These are phyloP conservation scores for Laburnicola sp. DNA, from an alignment of 2,329 filamentous ascomycete species.

Conservation along the genomic window DNA sequence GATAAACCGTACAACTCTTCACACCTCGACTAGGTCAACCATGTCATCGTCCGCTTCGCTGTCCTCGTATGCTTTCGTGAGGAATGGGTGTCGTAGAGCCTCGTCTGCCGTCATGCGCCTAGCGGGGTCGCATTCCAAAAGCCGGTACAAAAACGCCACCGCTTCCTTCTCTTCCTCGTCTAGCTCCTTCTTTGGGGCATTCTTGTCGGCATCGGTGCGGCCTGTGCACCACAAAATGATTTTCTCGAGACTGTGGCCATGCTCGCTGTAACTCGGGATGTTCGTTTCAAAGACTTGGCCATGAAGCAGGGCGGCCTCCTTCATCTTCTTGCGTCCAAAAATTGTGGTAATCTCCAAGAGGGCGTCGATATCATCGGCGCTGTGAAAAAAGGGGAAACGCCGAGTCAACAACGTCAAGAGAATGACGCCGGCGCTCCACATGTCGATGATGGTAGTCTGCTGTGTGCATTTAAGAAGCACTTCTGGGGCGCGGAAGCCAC, in stretches of 20 bases:
- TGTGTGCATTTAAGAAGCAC: conserved; percentile 96
- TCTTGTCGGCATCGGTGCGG: conserved; percentile 63
- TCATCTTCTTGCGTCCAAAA: conserved; percentile 85
- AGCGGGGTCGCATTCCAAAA: conserved; percentile 75
- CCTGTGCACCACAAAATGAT: conserved; percentile 95
- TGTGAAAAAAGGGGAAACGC: conserved; percentile 98
- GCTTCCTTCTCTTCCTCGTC: conserved; percentile 71
- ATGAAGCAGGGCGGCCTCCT: conserved; percentile 76
- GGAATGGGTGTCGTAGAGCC: conserved; percentile 72
- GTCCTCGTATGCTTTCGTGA: conserved; percentile 47
- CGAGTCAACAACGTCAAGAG: conserved; percentile 90
- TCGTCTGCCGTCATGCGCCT: conserved; percentile 75
- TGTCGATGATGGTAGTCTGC: conserved; percentile 88
- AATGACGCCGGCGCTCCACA: conserved; percentile 98
- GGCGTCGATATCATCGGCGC: conserved; percentile 95
- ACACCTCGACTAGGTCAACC: conserved; percentile 32
- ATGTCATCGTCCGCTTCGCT: conserved; percentile 41
- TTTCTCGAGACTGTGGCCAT: conserved; percentile 86
- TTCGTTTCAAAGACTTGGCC: conserved; percentile 91
- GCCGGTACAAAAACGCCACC: conserved; percentile 69
- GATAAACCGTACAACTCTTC: conserved; percentile 15
- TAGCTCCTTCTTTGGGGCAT: conserved; percentile 54
- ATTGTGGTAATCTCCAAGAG: conserved; percentile 97
- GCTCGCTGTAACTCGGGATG: conserved; percentile 84
- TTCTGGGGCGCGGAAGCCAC: conserved; percentile 94